A percentile compares a stretch with the other conserved stretches of the same genome.
phyloP scores from a whole-genome alignment of 192 early-diverging fungal species.

The Chytriomyces confervae region DNA sequence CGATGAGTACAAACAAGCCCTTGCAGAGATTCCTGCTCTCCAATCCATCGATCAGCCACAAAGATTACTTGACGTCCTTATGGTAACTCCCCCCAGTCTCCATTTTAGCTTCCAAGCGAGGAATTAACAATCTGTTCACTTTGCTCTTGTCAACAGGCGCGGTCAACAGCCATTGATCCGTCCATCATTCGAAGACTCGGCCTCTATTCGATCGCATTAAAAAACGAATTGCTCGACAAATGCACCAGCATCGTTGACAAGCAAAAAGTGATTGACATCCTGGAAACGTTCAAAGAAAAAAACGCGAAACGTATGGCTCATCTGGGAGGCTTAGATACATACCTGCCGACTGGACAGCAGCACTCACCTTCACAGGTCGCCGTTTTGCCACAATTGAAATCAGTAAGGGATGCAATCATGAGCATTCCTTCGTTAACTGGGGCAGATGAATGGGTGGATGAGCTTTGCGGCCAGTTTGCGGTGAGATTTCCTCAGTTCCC shows the following conservation, averaged over 20 bases:
- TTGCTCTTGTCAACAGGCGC: too few relatives aligned
- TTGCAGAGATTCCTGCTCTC: too few relatives aligned
- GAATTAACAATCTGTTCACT: too few relatives aligned
- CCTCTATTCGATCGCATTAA: not conserved
- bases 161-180: too few relatives aligned
- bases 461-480: not conserved
- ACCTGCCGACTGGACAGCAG: not conserved
- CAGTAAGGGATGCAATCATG: not conserved
- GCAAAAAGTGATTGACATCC: not conserved
- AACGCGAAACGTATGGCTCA: slow-evolving; percentile 2
- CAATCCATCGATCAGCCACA: too few relatives aligned
- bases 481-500: too few relatives aligned
- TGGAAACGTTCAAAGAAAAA: not conserved
- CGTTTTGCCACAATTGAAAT: not conserved
- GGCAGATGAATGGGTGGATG: not conserved
- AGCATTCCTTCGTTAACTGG: not conserved
- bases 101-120: too few relatives aligned
- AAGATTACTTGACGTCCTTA: too few relatives aligned
- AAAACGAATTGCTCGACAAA: not conserved
- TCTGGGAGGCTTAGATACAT: not conserved
- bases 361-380: not conserved
- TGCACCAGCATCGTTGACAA: not conserved
- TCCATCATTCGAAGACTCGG: too few relatives aligned
- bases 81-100: too few relatives aligned
- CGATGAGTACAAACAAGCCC: too few relatives aligned